These are phyloP conservation scores for Schizophyllum amplum DNA, from an alignment of 1,284 basidiomycete species.

Conservation along the genomic window DNA sequence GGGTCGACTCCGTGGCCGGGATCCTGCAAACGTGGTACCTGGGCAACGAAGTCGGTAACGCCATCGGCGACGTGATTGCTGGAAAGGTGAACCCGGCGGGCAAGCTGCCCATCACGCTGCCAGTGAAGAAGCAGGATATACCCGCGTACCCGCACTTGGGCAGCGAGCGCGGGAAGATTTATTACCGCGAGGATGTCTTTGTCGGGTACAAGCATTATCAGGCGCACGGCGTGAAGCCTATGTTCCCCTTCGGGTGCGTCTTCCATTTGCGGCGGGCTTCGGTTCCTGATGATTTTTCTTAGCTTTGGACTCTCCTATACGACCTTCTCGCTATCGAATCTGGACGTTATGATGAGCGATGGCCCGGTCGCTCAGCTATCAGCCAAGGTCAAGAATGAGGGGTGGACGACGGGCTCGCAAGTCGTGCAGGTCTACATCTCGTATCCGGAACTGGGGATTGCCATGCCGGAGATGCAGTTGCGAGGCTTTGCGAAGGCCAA, in stretches of 20 bases:
- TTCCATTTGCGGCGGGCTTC: background rate
- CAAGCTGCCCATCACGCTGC: constrained; percentile 62
- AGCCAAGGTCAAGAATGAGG: constrained; percentile 50
- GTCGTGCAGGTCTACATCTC: constrained; percentile 63
- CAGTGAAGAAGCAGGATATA: constrained; percentile 54
- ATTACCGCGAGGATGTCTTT: constrained; percentile 59
- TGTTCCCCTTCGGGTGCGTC: constrained; percentile 63
- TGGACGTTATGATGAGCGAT: constrained; percentile 21
- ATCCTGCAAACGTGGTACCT: constrained; percentile 63
- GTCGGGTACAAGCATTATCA: constrained; percentile 71
- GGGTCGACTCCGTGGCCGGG: constrained; percentile 43
- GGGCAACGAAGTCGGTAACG: constrained; percentile 71
- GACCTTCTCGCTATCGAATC: constrained; percentile 46
- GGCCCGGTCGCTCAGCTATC: constrained; percentile 22
- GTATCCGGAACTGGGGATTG: constrained; percentile 42
- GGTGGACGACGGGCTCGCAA: constrained; percentile 48
- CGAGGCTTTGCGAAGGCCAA: constrained; percentile 52
- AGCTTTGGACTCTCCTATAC: constrained; percentile 71
- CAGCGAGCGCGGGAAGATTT: constrained; percentile 57
- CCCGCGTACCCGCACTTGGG: constrained; percentile 53
- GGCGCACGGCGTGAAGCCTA: constrained; percentile 43
- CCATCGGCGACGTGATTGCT: constrained; percentile 66
- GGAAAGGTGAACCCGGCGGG: constrained; percentile 69
- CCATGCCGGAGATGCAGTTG: constrained; percentile 49
- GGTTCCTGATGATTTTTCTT: background rate